Evolutionary conservation across 495 filamentous ascomycete species (phyloP).

Genomic region (Melanomma pulvis-pyrius): DNA sequence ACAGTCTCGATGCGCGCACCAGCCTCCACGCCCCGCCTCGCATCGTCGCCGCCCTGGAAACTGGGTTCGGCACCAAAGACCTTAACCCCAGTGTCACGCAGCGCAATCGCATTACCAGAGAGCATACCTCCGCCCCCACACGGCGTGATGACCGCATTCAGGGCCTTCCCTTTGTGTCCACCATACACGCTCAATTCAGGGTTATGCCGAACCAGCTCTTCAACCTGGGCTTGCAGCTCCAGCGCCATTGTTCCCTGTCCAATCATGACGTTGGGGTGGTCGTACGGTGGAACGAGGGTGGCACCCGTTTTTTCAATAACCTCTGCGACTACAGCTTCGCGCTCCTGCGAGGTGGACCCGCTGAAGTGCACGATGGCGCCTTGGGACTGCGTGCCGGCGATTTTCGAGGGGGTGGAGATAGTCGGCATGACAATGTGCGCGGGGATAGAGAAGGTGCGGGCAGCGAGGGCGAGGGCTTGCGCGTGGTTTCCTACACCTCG

Average conservation of each 20-base stretch:
- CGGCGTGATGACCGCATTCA: constrained; percentile 84
- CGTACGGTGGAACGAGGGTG: constrained; percentile 82
- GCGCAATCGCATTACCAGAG: constrained; percentile 76
- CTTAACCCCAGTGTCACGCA: constrained; percentile 62
- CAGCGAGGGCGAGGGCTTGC: constrained; percentile 88
- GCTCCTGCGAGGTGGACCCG: constrained; percentile 76
- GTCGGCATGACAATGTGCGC: constrained; percentile 89
- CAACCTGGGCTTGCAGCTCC: constrained; percentile 76
- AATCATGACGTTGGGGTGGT: constrained; percentile 86
- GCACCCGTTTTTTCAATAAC: constrained; percentile 73
- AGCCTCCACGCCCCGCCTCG: constrained; percentile 63
- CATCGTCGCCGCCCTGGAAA: constrained; percentile 85
- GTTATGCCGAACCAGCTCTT: constrained; percentile 50
- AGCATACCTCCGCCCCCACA: constrained; percentile 90
- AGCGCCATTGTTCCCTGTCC: constrained; percentile 87
- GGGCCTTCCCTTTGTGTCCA: constrained; percentile 26
- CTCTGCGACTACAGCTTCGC: constrained; percentile 71
- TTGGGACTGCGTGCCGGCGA: constrained; percentile 75
- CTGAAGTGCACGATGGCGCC: constrained; percentile 80
- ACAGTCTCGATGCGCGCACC: constrained; percentile 67
- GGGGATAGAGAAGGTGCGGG: constrained; percentile 63
- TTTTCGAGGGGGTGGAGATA: constrained; percentile 82
- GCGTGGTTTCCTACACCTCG: constrained; percentile 79
- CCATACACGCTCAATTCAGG: constrained; percentile 17
- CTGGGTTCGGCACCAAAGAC: constrained; percentile 93